Base-by-base conservation (phyloP, 441 rosid species). In the Gossypium davidsonii region DNA sequence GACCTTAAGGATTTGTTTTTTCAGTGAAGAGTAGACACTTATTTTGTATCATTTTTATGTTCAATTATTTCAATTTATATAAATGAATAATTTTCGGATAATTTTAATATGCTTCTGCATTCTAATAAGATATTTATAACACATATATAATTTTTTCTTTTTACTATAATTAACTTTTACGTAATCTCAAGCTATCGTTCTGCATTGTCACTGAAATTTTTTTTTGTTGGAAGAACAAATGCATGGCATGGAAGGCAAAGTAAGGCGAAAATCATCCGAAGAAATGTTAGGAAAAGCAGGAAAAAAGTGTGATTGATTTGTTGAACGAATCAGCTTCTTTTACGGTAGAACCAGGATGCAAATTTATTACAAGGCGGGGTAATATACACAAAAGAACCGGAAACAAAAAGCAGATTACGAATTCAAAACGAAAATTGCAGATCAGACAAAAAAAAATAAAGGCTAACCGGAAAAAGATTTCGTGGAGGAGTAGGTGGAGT, bases 391-490 rank as follows among this genome's bases (percentile, higher is more conserved):
- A 17, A 52, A 52, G 57, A 18, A 21, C 12, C 31, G 31, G 61
- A 15, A 23, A 57, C 20, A 21, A 11, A 9, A 23, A 57, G 15
- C 34, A 58, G 3, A 58, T 23, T 23, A 12, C 23, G 34, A 23
- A 58, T 8, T 25, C 20, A 23, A 58, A 25, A 23, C 31, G 12
- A 57, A 57, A 57, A 57, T 4, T 7, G 48, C 20, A 57, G 25
- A 10, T 23, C 15, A 58, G 11, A 3, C 6, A 10, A 3, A 25
- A 10, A 11, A 1, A 23, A 46, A 46, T n/a, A 17, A 72, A 73
- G 26, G 61, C 82, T 64, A 66, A 86, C 90, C 82, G 75, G 83
- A 79, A 88, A 78, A 69, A 83, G 85, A 78, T 79, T 79, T 73
- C 82, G 77, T 74, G 81, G 49, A 51, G 81, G 58, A 77, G 79